phyloP scores from a whole-genome alignment of 768 basidiomycete species.

The Leccinum imitatum region DNA sequence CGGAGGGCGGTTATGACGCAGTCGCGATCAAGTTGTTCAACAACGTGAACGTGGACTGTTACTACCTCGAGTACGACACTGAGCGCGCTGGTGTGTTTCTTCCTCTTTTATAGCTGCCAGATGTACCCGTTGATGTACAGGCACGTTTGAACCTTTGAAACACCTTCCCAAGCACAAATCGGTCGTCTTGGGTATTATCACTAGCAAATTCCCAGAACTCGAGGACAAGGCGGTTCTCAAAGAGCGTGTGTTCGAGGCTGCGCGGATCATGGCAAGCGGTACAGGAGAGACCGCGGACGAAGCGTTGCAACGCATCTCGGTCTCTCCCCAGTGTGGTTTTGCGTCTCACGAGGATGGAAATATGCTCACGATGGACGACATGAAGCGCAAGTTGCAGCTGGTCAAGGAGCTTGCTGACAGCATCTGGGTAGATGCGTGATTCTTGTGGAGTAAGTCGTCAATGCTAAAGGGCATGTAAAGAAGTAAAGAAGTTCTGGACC shows the following conservation, averaged over 20 bases:
- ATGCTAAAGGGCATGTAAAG: neutral
- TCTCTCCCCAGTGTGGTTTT: neutral
- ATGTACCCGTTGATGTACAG: neutral
- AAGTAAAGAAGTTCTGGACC: neutral
- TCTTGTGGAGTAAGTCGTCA: neutral
- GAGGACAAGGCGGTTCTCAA: neutral
- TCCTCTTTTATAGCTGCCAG: neutral
- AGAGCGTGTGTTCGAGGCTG: neutral
- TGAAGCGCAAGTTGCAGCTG: neutral
- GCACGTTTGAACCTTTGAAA: constrained; percentile 27
- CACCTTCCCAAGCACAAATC: neutral
- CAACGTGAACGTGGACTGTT: constrained; percentile 21
- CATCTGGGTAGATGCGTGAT: neutral
- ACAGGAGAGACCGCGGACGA: neutral
- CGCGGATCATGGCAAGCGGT: neutral
- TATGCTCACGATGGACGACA: neutral
- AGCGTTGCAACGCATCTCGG: neutral
- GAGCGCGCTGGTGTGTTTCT: neutral
- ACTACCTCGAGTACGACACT: neutral
- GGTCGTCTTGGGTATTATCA: neutral
- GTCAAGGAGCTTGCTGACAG: neutral
- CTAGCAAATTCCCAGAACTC: neutral
- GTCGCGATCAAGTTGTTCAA: constrained; percentile 48
- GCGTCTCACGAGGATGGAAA: neutral
- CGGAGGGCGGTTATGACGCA: constrained; percentile 18